Base-by-base conservation (phyloP, 495 filamentous ascomycete species). In the Margaritispora aquatica region DNA sequence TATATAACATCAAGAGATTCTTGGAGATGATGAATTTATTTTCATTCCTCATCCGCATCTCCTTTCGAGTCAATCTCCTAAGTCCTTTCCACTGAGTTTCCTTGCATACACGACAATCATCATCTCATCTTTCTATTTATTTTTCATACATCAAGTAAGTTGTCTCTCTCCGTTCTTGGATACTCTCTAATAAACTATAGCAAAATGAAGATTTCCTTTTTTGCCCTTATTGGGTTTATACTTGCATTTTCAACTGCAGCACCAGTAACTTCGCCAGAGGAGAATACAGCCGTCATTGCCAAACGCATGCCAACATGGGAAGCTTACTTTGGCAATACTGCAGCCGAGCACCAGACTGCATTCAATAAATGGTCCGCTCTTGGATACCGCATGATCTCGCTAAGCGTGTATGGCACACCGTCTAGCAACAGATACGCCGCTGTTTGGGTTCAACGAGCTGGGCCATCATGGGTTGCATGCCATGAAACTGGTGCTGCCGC, bases 301-400 rank as follows among this genome's bases (percentile, higher is more conserved):
- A 47, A 59, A 23, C 29, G 57, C 38, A 53, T 34, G 2, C 47
- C 57, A 17, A 0, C 23, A 38, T 59, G 47, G 47, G 46, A 59
- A 46, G 51, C 51, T 26, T 59, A 59, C 31, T 52, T 36, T 21
- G 57, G 53, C 26, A 48, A 44, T 26, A 52, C 47, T 24, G 26
- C 57, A 13, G 57, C 48, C 15, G 26, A 51, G 20, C 57, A 59
- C 24, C 57, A 59, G 41, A 27, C 57, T 5, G 53, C 29, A 13
- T 52, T 59, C 29, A 52, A 51, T 11, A 52, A 52, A 26, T 59
- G 48, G 47, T 59, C 47, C 11, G 48, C 47, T 23, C 46, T 48
- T 41, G 57, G 57, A 11, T 59, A 59, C 31, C 61, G 50, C 7
- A 63, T 63, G 55, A 51, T 63, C 55, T 63, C 61, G 7, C 54